phyloP scores from a whole-genome alignment of 2,329 filamentous ascomycete species.

The Nemania diffusa region DNA sequence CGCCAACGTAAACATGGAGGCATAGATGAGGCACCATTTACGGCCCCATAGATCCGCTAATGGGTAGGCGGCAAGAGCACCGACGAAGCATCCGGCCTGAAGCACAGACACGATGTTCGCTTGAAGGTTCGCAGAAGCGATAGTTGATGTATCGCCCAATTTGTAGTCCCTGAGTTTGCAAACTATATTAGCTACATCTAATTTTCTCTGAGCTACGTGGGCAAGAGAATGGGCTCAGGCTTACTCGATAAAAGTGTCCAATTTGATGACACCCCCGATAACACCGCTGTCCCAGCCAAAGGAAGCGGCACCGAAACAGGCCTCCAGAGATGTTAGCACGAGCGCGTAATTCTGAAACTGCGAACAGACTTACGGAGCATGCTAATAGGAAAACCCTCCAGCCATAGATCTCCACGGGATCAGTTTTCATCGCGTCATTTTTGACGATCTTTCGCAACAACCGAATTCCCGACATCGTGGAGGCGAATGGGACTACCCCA shows the following conservation, averaged over 20 bases:
- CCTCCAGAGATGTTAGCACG: conserved; percentile 40
- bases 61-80: conserved; percentile 59
- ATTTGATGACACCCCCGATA: conserved; percentile 72
- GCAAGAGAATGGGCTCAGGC: conserved; percentile 35
- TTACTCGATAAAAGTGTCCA: conserved; percentile 66
- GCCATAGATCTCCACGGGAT: conserved; percentile 75
- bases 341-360: neutral
- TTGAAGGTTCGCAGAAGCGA: conserved; percentile 64
- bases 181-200: conserved; percentile 26
- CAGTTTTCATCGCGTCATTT: conserved; percentile 71
- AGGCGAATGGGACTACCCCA: conserved; percentile 22
- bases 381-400: conserved; percentile 75
- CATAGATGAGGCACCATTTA: conserved; percentile 62
- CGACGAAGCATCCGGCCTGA: conserved; percentile 55
- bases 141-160: conserved; percentile 54
- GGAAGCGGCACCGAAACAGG: conserved; percentile 62
- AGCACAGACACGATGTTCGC: conserved; percentile 73
- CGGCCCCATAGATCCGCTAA: conserved; percentile 65
- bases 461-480: conserved; percentile 38
- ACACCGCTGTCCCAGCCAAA: conserved; percentile 73
- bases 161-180: conserved; percentile 60
- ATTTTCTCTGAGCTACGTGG: neutral
- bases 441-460: conserved; percentile 58
- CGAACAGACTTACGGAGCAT: conserved; percentile 59
- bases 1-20: conserved; percentile 64